Percentiles rank a stretch among this genome's conserved stretches.
These are phyloP conservation scores for Apophysomyces elegans DNA, from an alignment of 371 early-diverging fungal species.

Conservation along the genomic window DNA sequence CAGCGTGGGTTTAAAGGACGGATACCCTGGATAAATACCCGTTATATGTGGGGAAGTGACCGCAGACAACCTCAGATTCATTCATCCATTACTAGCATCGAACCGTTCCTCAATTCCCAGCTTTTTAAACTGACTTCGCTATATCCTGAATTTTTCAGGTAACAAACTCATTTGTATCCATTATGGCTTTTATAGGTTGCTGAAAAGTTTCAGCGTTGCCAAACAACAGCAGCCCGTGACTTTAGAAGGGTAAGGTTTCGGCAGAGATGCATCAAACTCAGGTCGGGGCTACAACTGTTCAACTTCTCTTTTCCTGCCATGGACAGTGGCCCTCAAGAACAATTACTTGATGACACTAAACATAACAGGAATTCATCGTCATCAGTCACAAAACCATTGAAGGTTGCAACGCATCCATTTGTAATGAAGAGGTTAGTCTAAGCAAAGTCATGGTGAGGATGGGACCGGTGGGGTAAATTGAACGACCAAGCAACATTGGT, in stretches of 20 bases:
- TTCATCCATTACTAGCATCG: too few species aligned
- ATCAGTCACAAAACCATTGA: neutral
- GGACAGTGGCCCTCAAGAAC: neutral
- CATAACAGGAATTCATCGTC: neutral
- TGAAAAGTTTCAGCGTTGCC: too few species aligned
- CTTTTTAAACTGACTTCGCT: too few species aligned
- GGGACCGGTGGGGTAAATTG: neutral
- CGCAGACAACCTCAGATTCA: too few species aligned
- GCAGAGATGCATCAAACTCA: neutral
- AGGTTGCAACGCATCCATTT: neutral
- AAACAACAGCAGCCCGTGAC: too few species aligned
- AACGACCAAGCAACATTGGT: neutral
- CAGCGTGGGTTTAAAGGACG: too few species aligned
- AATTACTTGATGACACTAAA: neutral
- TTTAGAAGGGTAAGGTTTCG: neutral
- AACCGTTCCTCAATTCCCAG: too few species aligned
- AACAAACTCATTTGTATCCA: too few species aligned
- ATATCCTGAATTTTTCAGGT: too few species aligned
- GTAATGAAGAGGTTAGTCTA: neutral
- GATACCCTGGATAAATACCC: too few species aligned
- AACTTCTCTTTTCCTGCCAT: neutral
- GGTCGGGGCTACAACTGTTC: neutral
- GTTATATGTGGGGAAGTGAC: too few species aligned
- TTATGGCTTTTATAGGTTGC: too few species aligned
- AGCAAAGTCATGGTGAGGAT: neutral